These are phyloP conservation scores for Saccharum hybrid DNA, from an alignment of 202 grass and related monocot genomes.

Conservation along the genomic window DNA sequence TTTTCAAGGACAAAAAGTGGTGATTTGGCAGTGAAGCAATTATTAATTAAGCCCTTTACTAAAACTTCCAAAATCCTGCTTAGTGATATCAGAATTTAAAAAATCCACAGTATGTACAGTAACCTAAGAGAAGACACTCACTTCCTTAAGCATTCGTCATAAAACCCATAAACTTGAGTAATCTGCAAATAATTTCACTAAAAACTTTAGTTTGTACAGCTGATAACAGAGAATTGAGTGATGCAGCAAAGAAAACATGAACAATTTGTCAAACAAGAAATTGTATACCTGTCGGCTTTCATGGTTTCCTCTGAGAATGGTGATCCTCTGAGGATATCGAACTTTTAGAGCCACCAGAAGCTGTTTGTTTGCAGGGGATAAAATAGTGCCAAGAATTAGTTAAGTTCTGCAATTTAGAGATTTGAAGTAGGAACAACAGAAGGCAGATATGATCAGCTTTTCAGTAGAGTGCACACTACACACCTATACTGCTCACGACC, in stretches of 20 bases:
- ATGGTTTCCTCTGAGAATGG: conserved; percentile 99
- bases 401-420: background rate
- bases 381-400: conserved; percentile 35
- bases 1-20: background rate
- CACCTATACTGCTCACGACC: background rate
- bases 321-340: conserved; percentile 98
- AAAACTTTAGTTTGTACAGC: conserved; percentile 21
- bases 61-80: background rate
- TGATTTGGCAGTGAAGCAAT: background rate
- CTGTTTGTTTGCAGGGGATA: conserved; percentile 50
- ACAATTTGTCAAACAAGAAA: conserved; percentile 5
- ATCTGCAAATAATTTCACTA: conserved; percentile 67
- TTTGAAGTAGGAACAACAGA: background rate
- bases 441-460: background rate
- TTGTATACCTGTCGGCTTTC: conserved; percentile 86
- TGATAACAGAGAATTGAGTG: conserved; percentile 19
- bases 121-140: conserved; percentile 56
- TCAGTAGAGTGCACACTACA: background rate
- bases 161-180: conserved; percentile 99
- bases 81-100: background rate
- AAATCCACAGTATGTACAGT: background rate
- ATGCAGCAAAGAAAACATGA: conserved; percentile 4
- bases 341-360: conserved; percentile 97
- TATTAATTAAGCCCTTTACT: conserved; percentile 3
- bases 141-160: conserved; percentile 98